Evolutionary conservation across 331 rosid species (phyloP).

Genomic region (Stylosanthes scabra): DNA sequence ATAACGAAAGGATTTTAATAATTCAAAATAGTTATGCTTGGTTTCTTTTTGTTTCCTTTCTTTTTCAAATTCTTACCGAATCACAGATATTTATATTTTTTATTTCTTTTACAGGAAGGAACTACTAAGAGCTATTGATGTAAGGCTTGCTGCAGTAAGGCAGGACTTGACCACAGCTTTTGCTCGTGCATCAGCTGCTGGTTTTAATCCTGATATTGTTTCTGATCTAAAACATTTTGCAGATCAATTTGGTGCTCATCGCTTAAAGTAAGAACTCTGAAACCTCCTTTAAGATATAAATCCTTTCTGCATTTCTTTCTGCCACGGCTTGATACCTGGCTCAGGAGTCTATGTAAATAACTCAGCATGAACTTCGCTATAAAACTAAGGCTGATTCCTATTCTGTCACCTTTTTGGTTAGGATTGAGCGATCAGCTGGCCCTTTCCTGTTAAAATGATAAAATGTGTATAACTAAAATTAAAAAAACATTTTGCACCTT

Average conservation of each 20-base stretch:
- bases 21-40: not conserved
- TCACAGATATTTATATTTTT: not conserved
- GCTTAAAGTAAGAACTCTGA: constrained; percentile 58
- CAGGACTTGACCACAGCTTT: constrained; percentile 79
- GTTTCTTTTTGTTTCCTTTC: not conserved
- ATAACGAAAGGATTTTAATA: not conserved
- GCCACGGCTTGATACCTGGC: not conserved
- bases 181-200: constrained; percentile 82
- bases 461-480: not conserved
- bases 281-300: not conserved
- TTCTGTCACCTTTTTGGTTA: not conserved
- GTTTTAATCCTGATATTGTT: constrained; percentile 65
- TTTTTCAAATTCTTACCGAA: not conserved
- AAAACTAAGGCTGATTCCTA: not conserved
- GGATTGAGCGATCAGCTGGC: not conserved
- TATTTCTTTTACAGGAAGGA: constrained; percentile 63
- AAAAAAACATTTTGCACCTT: not conserved
- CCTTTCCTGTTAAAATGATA: not conserved
- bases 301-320: not conserved
- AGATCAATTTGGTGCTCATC: constrained; percentile 73
- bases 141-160: constrained; percentile 72
- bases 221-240: constrained; percentile 80
- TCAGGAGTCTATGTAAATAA: constrained; percentile 3
- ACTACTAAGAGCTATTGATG: constrained; percentile 87
- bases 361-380: not conserved